Percentiles rank a stretch among this genome's conserved stretches.
phyloP scores from a whole-genome alignment of 192 early-diverging fungal species.

The Mortierella hygrophila region DNA sequence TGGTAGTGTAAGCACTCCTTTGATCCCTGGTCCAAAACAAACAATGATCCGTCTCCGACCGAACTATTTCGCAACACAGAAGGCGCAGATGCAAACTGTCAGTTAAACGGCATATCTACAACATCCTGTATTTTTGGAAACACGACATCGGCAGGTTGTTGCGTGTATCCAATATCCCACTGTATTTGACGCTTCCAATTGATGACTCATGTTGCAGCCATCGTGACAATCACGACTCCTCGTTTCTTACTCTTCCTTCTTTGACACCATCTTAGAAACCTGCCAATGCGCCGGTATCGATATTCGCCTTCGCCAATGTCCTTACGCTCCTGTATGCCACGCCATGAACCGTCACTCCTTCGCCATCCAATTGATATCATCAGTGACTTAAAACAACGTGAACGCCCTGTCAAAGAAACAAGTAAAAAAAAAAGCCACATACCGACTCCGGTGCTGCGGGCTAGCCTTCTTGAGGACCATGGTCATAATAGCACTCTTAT shows the following conservation, averaged over 20 bases:
- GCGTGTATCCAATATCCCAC: background rate
- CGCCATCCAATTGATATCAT: background rate
- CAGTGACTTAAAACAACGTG: background rate
- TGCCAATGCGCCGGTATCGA: background rate
- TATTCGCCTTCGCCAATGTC: background rate
- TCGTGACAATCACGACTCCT: background rate
- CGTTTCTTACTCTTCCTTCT: background rate
- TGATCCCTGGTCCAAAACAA: conserved; percentile 83
- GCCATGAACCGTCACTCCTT: background rate
- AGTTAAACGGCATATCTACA: conserved; percentile 9
- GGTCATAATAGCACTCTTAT: conserved; percentile 94
- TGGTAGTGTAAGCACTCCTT: conserved; percentile 89
- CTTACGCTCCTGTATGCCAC: background rate
- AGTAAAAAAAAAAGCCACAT: conserved; percentile 11
- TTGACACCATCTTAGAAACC: background rate
- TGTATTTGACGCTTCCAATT: background rate
- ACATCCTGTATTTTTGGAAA: background rate
- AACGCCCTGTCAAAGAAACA: background rate
- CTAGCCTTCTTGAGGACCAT: conserved; percentile 87
- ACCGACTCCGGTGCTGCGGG: conserved; percentile 55
- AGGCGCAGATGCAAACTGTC: background rate
- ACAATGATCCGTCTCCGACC: conserved; percentile 81
- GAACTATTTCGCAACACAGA: conserved; percentile 45
- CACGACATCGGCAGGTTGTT: background rate
- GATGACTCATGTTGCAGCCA: background rate